Evolutionary conservation across 768 basidiomycete species (phyloP), one percentile per base, ranked within the genome.

Genomic region (Mycena rosella): DNA sequence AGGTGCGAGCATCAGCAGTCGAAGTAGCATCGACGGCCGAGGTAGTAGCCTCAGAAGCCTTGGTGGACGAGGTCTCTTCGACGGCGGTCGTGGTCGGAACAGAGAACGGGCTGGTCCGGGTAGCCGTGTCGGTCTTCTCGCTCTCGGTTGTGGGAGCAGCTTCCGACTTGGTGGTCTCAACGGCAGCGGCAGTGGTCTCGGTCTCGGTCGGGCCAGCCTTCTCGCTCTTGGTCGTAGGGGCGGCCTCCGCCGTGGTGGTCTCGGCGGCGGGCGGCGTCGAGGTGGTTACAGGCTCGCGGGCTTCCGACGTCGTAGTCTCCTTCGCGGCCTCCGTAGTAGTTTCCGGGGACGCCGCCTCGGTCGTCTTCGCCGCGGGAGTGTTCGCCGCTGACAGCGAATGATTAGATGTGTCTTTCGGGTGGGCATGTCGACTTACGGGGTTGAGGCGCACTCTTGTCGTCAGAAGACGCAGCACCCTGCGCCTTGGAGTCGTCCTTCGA

Each of bases 401-500:
- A 47, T 36, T 44, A 47, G 20, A 45, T 26, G 22, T 8, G 32
- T 22, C 17, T n/a, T 24, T 26, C 5, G 26, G 29, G 36, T 48
- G 7, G 10, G 5, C 49, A 30, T 59, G n/a, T 34, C 17, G 30
- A 29, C 64, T n/a, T 38, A 63, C 52, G 18, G 32, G n/a, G 18
- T 22, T 1, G 17, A 22, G 38, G n/a, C 20, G 42, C 42, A 44
- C n/a, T 44, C 42, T 45, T 13, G 36, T 57, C 63, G 7, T n/a
- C 13, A 27, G 51, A 42, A 13, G 60, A 52, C 11, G 32, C 32
- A 5, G 42, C 44, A 56, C n/a, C 13, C 13, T 34, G 32, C 32
- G 32, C 32, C 32, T 40, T 27, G 30, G 58, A 56, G 27, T 22
- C 56, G 3, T 53, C 40, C 29, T 58, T 69, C 47, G 68, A 69